Evolutionary conservation across 129 eudicot genomes (phyloP).

Genomic region (Lonicera japonica): DNA sequence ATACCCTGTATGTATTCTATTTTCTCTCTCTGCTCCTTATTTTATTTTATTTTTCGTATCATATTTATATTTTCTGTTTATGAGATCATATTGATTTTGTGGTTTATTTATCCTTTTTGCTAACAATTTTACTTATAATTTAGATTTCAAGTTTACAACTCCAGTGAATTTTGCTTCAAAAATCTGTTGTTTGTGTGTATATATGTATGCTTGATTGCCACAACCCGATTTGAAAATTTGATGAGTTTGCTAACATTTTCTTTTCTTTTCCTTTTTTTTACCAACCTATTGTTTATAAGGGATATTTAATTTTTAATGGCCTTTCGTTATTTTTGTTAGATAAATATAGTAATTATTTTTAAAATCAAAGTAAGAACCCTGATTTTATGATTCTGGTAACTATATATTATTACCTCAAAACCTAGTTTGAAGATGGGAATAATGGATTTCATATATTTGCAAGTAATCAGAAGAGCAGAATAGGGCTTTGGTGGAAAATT

Average conservation of each 20-base stretch:
- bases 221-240: neutral
- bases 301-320: neutral
- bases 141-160: neutral
- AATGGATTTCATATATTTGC: too few species aligned
- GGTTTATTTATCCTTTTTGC: neutral
- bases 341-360: too few species aligned
- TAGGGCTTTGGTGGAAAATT: neutral
- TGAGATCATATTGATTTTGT: too few species aligned
- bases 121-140: too few species aligned
- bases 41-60: neutral
- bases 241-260: neutral
- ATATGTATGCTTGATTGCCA: too few species aligned
- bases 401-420: too few species aligned
- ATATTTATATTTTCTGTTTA: neutral
- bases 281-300: neutral
- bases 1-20: constrained; percentile 52
- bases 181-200: too few species aligned
- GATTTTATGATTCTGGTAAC: too few species aligned
- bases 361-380: too few species aligned
- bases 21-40: neutral
- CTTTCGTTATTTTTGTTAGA: neutral
- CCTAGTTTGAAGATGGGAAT: too few species aligned
- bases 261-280: neutral
- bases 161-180: too few species aligned
- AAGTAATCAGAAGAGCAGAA: too few species aligned